These are phyloP conservation scores for Saccharomycopsis javanensis DNA, from an alignment of 805 yeast genomes.

Conservation along the genomic window DNA sequence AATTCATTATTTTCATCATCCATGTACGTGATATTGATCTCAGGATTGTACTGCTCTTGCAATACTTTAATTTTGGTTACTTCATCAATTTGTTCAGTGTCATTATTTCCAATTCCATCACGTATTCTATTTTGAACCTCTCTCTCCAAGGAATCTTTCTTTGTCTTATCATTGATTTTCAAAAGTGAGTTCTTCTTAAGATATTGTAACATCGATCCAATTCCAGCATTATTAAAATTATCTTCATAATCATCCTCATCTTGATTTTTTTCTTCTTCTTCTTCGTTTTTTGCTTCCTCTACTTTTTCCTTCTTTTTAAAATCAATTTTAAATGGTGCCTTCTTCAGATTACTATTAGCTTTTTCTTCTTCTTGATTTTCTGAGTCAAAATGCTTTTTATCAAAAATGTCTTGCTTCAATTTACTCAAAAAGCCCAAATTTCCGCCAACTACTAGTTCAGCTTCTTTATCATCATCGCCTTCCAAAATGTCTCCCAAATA, in stretches of 20 bases:
- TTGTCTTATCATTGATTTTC: constrained; percentile 9
- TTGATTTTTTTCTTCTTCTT: background rate
- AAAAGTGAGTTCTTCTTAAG: constrained; percentile 9
- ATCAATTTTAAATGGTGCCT: background rate
- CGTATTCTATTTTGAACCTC: constrained; percentile 4
- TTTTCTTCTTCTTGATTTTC: background rate
- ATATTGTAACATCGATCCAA: background rate
- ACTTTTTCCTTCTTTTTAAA: background rate
- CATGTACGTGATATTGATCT: constrained; percentile 36
- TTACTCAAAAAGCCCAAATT: constrained; percentile 26
- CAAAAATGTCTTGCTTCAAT: constrained; percentile 19
- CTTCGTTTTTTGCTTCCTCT: background rate
- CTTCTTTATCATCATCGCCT: constrained; percentile 9
- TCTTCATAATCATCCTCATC: background rate
- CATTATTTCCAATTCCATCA: constrained; percentile 2
- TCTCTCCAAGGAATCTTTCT: constrained; percentile 23
- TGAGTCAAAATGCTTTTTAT: background rate
- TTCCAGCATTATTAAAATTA: background rate
- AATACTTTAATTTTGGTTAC: background rate
- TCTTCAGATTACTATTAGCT: background rate
- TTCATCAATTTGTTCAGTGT: background rate
- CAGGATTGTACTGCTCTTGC: constrained; percentile 31
- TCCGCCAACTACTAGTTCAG: constrained; percentile 24
- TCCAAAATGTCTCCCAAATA: background rate
- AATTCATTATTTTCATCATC: constrained; percentile 41